A percentile compares a stretch with the other conserved stretches of the same genome.
These are phyloP conservation scores for Fusarium sp. DNA, from an alignment of 2,329 filamentous ascomycete species.

Conservation along the genomic window DNA sequence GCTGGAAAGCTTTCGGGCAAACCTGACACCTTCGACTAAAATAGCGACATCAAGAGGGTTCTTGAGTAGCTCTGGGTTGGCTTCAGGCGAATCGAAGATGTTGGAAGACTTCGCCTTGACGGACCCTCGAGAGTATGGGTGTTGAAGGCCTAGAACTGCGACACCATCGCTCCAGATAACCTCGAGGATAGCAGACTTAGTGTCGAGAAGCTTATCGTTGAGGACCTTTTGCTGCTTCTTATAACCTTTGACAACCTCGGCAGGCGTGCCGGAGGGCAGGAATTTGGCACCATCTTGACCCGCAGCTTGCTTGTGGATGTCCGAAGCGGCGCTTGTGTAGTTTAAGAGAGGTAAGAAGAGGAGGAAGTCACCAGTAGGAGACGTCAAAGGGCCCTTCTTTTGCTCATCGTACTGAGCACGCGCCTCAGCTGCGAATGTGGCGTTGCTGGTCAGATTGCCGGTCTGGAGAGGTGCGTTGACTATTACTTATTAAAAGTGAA, in stretches of 20 bases:
- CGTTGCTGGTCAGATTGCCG: conserved; percentile 29
- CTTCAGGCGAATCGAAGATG: conserved; percentile 34
- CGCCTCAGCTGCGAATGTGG: conserved; percentile 33
- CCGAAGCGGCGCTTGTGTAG: conserved; percentile 14
- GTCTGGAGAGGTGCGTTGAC: conserved; percentile 30
- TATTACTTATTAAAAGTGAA: too few relatives aligned
- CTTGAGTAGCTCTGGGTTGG: conserved; percentile 35
- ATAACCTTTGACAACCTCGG: conserved; percentile 32
- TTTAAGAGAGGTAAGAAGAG: conserved; percentile 33
- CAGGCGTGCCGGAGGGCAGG: conserved; percentile 18
- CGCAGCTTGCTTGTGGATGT: conserved; percentile 17
- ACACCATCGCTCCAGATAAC: conserved; percentile 38
- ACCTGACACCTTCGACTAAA: conserved; percentile 26
- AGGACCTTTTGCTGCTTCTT: conserved; percentile 33
- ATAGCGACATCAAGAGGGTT: conserved; percentile 36
- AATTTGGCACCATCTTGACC: conserved; percentile 27
- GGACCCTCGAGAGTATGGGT: conserved; percentile 42
- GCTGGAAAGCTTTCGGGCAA: conserved; percentile 16
- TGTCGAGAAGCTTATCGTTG: conserved; percentile 22
- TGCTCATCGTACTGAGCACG: conserved; percentile 20
- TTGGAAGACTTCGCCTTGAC: conserved; percentile 33
- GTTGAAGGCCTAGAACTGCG: conserved; percentile 33
- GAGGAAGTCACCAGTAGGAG: conserved; percentile 33
- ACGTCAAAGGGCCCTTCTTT: conserved; percentile 28
- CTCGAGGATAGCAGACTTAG: conserved; percentile 32